A percentile compares a stretch with the other conserved stretches of the same genome.
Conservation (phyloP, 352 stramenopile species). For the Phytophthora pistaciae region DNA sequence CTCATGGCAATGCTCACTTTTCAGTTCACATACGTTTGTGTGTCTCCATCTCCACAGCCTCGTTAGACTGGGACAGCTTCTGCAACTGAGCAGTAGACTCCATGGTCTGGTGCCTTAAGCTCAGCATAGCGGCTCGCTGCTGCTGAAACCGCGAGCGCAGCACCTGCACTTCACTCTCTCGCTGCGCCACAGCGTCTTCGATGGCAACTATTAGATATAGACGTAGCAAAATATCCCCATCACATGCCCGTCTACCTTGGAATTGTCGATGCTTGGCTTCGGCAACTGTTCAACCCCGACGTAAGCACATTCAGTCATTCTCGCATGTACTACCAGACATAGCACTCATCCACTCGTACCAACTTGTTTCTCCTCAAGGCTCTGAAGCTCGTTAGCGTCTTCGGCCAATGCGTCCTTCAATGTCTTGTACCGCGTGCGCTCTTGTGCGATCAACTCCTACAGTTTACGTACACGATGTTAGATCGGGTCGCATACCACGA, state of each 20-base stretch:
- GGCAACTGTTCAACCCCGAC: conserved; percentile 33
- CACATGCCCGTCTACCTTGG: conserved; percentile 30
- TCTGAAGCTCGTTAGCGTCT: conserved; percentile 42
- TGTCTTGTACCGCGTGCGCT: conserved; percentile 49
- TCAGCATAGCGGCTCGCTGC: conserved; percentile 41
- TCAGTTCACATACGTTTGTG: conserved; percentile 18
- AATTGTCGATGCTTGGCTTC: conserved; percentile 55
- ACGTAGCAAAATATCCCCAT: not conserved
- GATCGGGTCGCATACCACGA: too few species aligned
- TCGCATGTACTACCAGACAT: not conserved
- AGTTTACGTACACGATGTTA: not conserved
- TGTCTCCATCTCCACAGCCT: conserved; percentile 25
- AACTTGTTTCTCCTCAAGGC: conserved; percentile 54
- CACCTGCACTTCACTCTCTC: conserved; percentile 43
- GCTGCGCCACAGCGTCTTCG: conserved; percentile 45
- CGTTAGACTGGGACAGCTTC: conserved; percentile 25
- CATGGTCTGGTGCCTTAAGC: conserved; percentile 38
- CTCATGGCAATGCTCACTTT: not conserved
- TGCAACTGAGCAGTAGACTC: conserved; percentile 29
- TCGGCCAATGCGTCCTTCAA: conserved; percentile 35
- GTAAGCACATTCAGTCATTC: conserved; percentile 5
- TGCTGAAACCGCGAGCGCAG: conserved; percentile 43
- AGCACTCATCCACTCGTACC: conserved; percentile 29
- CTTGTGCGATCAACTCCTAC: conserved; percentile 53
- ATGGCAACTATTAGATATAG: not conserved